Percentiles rank a stretch among this genome's conserved stretches.
These are phyloP conservation scores for Cladorrhinum sp. DNA, from an alignment of 2,329 filamentous ascomycete genomes.

Conservation along the genomic window DNA sequence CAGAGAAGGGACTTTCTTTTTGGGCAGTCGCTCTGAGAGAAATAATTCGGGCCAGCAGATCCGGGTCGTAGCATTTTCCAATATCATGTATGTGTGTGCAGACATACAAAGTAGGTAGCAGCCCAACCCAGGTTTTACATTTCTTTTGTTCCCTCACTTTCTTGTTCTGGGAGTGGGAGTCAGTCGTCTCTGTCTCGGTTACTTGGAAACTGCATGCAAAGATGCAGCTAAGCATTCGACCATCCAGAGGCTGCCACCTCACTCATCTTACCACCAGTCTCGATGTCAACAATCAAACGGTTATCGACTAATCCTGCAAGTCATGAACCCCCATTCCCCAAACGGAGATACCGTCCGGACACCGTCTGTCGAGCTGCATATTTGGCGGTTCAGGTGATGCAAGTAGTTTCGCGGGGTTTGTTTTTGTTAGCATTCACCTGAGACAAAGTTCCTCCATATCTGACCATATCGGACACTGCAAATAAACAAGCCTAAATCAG, in stretches of 20 bases:
- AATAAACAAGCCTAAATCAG: neutral
- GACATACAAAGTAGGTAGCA: neutral
- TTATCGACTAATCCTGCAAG: constrained; percentile 8
- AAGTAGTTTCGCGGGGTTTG: constrained; percentile 2
- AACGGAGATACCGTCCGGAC: neutral
- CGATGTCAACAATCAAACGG: neutral
- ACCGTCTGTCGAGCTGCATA: neutral
- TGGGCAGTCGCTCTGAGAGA: neutral
- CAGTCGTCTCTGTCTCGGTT: too few species aligned
- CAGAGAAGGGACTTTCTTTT: neutral
- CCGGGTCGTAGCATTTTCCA: neutral
- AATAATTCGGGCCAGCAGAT: neutral
- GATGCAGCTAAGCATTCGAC: constrained; percentile 16
- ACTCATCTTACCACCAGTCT: neutral
- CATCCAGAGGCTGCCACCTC: constrained; percentile 24
- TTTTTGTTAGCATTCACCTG: neutral
- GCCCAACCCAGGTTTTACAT: neutral
- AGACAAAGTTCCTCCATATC: constrained; percentile 1
- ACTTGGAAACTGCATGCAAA: neutral
- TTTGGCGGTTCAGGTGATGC: neutral
- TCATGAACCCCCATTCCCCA: constrained; percentile 10
- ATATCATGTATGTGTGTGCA: neutral
- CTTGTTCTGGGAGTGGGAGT: constrained; percentile 1
- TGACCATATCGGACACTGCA: neutral
- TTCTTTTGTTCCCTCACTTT: neutral